Base-by-base conservation (phyloP, 2,329 filamentous ascomycete genomes). In the Pleurostoma richardsiae region DNA sequence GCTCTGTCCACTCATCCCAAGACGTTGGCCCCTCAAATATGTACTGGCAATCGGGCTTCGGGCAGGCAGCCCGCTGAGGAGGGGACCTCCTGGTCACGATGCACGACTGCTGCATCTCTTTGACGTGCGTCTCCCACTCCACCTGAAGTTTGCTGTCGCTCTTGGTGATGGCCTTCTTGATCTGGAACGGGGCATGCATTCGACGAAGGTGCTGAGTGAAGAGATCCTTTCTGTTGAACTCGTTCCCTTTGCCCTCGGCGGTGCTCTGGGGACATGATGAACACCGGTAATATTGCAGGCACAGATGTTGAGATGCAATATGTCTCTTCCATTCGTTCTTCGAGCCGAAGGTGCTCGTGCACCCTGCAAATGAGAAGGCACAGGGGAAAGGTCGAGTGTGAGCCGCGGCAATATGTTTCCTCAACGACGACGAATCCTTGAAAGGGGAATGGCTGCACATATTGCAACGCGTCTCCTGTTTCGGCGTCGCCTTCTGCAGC, bases 251-350 rank as follows among this genome's bases (percentile, higher is more conserved):
- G 31, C 78, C 77, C 49, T 82, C 78, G 0, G 68, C 64, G 2
- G 70, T 70, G 47, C 67, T 74, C 48, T 75, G 72, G 0, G 79
- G 76, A 49, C 82, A 85, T 2, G 76, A 70, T 0, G 82, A 84
- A 53, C 82, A 85, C 26, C 82, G 75, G 56, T 85, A 85, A 54
- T 78, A 85, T 42, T 78, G 77, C 19, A 85, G 62, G 53, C 82
- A 85, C 27, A 99, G 77, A 67, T 99, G 94, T 56, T 96, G 90
- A 0, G 90, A 95, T 11, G 83, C 80, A 60, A 96, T 89, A 60
- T 99, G 94, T 4, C 92, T 82, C 66, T 97, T 97, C 92, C 92
- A 99, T 65, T 97, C 92, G 60, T 97, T 96, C 68, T 96, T 97
- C 11, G 88, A 92, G 2, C 85, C 84, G 63, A 97, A 96, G 0